Conservation (phyloP, 805 yeast genomes). For the Saccharomycopsis babjevae region DNA sequence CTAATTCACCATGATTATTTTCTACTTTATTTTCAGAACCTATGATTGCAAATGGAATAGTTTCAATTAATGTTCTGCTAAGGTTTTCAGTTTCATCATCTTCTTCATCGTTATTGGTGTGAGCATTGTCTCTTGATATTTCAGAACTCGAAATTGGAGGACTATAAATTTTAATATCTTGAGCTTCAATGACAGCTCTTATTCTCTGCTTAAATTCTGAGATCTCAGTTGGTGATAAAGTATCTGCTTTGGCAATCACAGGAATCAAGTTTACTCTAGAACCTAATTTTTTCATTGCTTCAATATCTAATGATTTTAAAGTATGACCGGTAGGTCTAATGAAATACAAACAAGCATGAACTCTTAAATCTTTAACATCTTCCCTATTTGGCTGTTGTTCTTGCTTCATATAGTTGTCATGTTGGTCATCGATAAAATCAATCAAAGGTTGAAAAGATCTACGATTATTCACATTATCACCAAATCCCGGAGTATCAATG, state of each 20-base stretch:
- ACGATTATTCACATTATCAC: slow-evolving; percentile 78
- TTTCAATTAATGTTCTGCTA: slow-evolving; percentile 65
- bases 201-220: slow-evolving; percentile 62
- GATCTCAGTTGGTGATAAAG: slow-evolving; percentile 64
- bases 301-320: slow-evolving; percentile 80
- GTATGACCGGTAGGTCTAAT: slow-evolving; percentile 73
- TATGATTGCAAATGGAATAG: slow-evolving; percentile 81
- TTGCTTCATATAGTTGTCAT: slow-evolving; percentile 78
- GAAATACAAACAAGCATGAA: slow-evolving; percentile 40
- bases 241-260: slow-evolving; percentile 81
- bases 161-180: slow-evolving; percentile 73
- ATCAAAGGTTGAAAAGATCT: slow-evolving; percentile 80
- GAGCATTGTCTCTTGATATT: neutral
- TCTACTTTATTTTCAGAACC: slow-evolving; percentile 69
- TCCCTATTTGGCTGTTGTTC: slow-evolving; percentile 81
- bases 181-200: slow-evolving; percentile 73
- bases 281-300: slow-evolving; percentile 74
- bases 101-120: slow-evolving; percentile 53
- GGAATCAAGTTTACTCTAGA: slow-evolving; percentile 82
- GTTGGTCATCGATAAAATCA: slow-evolving; percentile 88
- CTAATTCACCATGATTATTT: slow-evolving; percentile 48
- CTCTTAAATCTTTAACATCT: slow-evolving; percentile 67
- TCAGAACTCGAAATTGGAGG: slow-evolving; percentile 45
- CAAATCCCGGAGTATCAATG: slow-evolving; percentile 91
- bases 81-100: slow-evolving; percentile 50